Evolutionary conservation across 495 filamentous ascomycete species (phyloP).

Genomic region (Thermochaetoides thermophila): DNA sequence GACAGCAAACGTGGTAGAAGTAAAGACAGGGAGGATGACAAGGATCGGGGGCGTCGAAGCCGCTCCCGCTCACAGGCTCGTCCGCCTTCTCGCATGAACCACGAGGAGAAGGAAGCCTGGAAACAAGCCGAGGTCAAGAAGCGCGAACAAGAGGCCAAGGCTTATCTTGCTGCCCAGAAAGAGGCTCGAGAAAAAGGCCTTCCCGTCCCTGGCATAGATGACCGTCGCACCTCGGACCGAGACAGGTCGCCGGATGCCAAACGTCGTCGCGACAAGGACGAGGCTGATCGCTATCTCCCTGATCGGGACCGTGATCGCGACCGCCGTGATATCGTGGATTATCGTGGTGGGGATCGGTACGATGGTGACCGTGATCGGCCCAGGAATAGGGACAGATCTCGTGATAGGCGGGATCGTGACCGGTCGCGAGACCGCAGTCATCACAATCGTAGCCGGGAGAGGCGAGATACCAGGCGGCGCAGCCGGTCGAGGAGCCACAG

Average conservation of each 20-base stretch:
- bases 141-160: constrained; percentile 43
- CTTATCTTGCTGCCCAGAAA: constrained; percentile 37
- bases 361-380: constrained; percentile 5
- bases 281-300: too few relatives aligned
- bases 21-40: constrained; percentile 8
- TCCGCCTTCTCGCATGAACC: constrained; percentile 17
- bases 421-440: constrained; percentile 5
- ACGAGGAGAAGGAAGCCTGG: constrained; percentile 28
- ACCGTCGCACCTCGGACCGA: constrained; percentile 26
- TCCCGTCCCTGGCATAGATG: constrained; percentile 31
- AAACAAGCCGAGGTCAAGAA: constrained; percentile 39
- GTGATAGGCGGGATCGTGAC: constrained; percentile 7
- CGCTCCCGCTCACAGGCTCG: constrained; percentile 22
- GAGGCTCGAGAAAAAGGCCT: constrained; percentile 37
- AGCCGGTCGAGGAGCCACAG: constrained; percentile 9
- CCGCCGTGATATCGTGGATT: constrained; percentile 7
- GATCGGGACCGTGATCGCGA: constrained; percentile 26
- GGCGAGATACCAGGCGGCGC: constrained; percentile 7
- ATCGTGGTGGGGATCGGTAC: constrained; percentile 8
- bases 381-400: constrained; percentile 6
- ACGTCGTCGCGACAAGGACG: constrained; percentile 9
- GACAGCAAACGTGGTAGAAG: constrained; percentile 10
- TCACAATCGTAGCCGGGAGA: too few relatives aligned
- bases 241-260: constrained; percentile 27
- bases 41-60: constrained; percentile 19